Conservation (phyloP, 192 early-diverging fungal species). For the Coemansia sp. region DNA sequence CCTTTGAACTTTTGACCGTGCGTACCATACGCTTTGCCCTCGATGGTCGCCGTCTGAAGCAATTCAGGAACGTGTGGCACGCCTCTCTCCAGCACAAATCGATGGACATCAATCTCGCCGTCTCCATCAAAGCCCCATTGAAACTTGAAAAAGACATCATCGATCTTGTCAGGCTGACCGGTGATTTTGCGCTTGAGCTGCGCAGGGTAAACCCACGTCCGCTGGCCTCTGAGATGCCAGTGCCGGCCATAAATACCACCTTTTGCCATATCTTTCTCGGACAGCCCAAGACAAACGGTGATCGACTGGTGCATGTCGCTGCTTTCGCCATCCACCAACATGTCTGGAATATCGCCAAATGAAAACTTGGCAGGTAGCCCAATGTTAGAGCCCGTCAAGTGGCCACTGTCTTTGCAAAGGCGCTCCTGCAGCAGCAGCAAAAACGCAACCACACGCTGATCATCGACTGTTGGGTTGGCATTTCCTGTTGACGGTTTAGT, state of each 20-base stretch:
- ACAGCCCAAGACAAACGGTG: no score
- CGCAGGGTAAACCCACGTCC: not conserved
- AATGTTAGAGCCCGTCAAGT: not conserved
- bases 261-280: not conserved
- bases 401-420: not conserved
- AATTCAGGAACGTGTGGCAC: conserved; percentile 3
- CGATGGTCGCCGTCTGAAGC: not conserved
- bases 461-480: not conserved
- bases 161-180: not conserved
- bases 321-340: not conserved
- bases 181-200: not conserved
- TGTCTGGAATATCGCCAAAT: not conserved
- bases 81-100: not conserved
- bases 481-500: not conserved
- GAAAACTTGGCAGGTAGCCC: not conserved
- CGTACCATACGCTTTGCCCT: not conserved
- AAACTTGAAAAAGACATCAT: conserved; percentile 4
- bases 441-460: not conserved
- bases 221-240: not conserved
- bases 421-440: not conserved
- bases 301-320: not conserved
- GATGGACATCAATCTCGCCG: not conserved
- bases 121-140: conserved; percentile 5
- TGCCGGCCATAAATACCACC: conserved; percentile 3
- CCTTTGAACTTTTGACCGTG: not conserved